Conservation (phyloP, 164 flowering plant species). For the Nelumbo lutea region DNA sequence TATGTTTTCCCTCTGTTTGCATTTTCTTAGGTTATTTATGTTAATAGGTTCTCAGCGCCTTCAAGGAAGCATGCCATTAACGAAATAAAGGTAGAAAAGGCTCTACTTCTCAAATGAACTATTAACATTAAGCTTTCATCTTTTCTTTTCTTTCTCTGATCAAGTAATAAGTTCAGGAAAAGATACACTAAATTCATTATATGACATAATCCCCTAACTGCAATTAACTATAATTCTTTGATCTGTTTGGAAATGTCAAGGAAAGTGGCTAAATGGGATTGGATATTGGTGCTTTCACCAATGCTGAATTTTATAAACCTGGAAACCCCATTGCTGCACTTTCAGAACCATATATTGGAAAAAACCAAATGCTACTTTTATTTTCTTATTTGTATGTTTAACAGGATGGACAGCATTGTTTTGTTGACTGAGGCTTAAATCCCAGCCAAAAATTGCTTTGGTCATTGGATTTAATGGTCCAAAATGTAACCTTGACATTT, state of each 20-base stretch:
- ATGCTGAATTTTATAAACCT: too few species aligned
- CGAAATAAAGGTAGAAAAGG: constrained; percentile 83
- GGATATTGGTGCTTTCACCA: too few species aligned
- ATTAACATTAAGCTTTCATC: not conserved
- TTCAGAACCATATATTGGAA: too few species aligned
- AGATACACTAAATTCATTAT: not conserved
- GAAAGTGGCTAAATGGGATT: not conserved
- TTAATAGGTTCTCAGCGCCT: constrained; percentile 70
- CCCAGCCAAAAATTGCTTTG: too few species aligned
- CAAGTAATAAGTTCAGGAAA: not conserved
- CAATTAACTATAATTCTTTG: not conserved
- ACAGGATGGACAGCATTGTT: too few species aligned
- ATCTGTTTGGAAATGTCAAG: not conserved
- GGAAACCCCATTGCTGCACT: too few species aligned
- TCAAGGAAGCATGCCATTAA: constrained; percentile 81
- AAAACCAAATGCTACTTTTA: too few species aligned
- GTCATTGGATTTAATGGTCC: too few species aligned
- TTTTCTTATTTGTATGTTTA: too few species aligned
- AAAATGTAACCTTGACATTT: too few species aligned
- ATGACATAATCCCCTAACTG: not conserved
- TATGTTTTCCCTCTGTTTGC: not conserved
- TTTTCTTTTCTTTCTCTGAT: not conserved
- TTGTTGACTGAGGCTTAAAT: too few species aligned
- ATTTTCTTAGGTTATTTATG: constrained; percentile 71
- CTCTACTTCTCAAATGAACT: constrained; percentile 8